Evolutionary conservation across 1,284 basidiomycete genomes (phyloP).

Genomic region (Spongiforma sp.): DNA sequence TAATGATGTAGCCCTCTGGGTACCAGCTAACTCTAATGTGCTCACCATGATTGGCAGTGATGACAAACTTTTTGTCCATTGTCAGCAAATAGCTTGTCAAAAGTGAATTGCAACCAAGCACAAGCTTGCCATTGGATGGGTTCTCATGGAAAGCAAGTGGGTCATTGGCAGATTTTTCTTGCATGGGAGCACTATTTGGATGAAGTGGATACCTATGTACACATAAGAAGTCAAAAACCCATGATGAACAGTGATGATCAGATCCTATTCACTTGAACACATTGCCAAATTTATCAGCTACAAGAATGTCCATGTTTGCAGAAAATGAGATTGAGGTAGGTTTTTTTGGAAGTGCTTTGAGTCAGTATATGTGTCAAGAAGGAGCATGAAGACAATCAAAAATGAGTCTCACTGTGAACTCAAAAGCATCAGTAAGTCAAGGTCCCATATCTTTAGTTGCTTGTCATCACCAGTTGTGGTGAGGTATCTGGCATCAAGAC

Average conservation of each 20-base stretch:
- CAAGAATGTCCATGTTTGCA: slow-evolving; percentile 61
- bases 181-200: slow-evolving; percentile 24
- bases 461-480: slow-evolving; percentile 83
- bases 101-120: slow-evolving; percentile 88
- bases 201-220: slow-evolving; percentile 55
- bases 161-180: slow-evolving; percentile 40
- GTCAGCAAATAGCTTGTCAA: slow-evolving; percentile 76
- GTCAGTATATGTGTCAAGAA: slow-evolving; percentile 18
- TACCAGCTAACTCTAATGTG: slow-evolving; percentile 92
- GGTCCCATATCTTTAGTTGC: slow-evolving; percentile 72
- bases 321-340: slow-evolving; percentile 71
- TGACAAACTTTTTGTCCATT: slow-evolving; percentile 70
- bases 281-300: slow-evolving; percentile 89
- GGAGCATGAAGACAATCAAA: not conserved
- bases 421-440: slow-evolving; percentile 58
- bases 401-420: slow-evolving; percentile 65
- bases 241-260: not conserved
- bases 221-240: not conserved
- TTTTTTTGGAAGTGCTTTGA: slow-evolving; percentile 78
- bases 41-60: slow-evolving; percentile 92
- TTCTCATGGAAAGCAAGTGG: slow-evolving; percentile 69
- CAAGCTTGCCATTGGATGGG: slow-evolving; percentile 72
- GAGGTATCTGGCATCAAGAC: slow-evolving; percentile 52
- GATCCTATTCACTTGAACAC: slow-evolving; percentile 63
- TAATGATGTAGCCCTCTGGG: slow-evolving; percentile 83